phyloP scores from a whole-genome alignment of 768 basidiomycete genomes.

The Polyporus arcularius region DNA sequence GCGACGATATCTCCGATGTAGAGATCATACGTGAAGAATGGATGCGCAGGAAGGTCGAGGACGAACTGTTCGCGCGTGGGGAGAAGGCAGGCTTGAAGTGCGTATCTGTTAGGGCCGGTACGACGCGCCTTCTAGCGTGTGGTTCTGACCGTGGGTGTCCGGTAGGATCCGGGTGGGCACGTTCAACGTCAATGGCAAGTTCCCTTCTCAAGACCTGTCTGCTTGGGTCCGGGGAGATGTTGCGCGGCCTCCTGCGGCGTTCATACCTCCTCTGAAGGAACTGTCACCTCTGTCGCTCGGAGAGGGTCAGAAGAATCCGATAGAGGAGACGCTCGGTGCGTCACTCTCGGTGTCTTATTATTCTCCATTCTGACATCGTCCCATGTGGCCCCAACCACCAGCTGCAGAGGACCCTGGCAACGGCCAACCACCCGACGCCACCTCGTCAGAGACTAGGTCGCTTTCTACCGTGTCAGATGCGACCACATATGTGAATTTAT shows the following conservation, averaged over 20 bases:
- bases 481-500: background rate
- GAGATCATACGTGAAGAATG: slow-evolving; percentile 63
- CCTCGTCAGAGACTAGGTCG: background rate
- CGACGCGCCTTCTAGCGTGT: background rate
- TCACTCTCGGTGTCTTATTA: background rate
- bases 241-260: slow-evolving; percentile 2
- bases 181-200: slow-evolving; percentile 83
- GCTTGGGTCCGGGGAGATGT: slow-evolving; percentile 54
- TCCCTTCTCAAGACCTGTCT: slow-evolving; percentile 71
- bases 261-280: slow-evolving; percentile 27
- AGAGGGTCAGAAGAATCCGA: slow-evolving; percentile 9
- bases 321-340: slow-evolving; percentile 7
- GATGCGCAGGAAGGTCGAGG: slow-evolving; percentile 50
- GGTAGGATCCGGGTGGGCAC: slow-evolving; percentile 70
- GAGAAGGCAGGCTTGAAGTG: slow-evolving; percentile 18
- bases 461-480: background rate
- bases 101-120: background rate
- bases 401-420: background rate
- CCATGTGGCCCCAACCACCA: background rate
- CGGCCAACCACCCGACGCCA: background rate
- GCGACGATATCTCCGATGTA: slow-evolving; percentile 62
- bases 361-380: background rate
- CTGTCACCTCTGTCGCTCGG: slow-evolving; percentile 28
- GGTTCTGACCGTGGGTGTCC: slow-evolving; percentile 5
- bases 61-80: slow-evolving; percentile 17